Conservation (phyloP, 768 basidiomycete genomes). For the Pisolithus marmoratus region DNA sequence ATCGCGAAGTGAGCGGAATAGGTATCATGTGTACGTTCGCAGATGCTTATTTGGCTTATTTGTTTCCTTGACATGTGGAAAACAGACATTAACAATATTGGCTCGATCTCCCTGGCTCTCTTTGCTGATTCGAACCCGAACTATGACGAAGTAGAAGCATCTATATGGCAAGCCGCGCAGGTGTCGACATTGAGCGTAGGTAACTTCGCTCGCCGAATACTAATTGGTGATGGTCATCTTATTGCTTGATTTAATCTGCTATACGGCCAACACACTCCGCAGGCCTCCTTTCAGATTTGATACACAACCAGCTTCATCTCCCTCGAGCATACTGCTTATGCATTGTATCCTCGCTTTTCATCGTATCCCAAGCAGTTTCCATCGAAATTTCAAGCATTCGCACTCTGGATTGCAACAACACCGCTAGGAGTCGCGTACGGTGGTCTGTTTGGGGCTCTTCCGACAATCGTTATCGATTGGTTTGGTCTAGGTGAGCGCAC, state of each 20-base stretch:
- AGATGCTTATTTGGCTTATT: too few relatives aligned
- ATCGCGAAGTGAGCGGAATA: too few relatives aligned
- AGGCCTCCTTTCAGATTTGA: slow-evolving; percentile 69
- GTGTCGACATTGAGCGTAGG: too few relatives aligned
- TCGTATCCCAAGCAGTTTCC: slow-evolving; percentile 65
- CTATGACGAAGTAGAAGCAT: slow-evolving; percentile 62
- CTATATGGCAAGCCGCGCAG: slow-evolving; percentile 77
- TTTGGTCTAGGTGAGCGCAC: slow-evolving; percentile 70
- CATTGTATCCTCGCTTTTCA: too few relatives aligned
- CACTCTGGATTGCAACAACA: slow-evolving; percentile 52
- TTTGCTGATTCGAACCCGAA: slow-evolving; percentile 52
- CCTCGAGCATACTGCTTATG: too few relatives aligned
- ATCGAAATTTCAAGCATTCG: slow-evolving; percentile 49
- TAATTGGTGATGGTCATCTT: slow-evolving; percentile 60
- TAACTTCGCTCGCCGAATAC: slow-evolving; percentile 74
- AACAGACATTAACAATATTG: slow-evolving; percentile 80
- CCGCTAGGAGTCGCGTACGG: slow-evolving; percentile 54
- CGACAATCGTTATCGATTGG: slow-evolving; percentile 82
- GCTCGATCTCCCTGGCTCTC: slow-evolving; percentile 66
- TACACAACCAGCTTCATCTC: too few relatives aligned
- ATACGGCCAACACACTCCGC: not conserved
- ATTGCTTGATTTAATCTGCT: not conserved
- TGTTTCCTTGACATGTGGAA: slow-evolving; percentile 69
- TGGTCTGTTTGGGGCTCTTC: slow-evolving; percentile 63
- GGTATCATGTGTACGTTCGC: too few relatives aligned